phyloP scores from a whole-genome alignment of 78 protist species.

The Dictyostelium firmibasis region DNA sequence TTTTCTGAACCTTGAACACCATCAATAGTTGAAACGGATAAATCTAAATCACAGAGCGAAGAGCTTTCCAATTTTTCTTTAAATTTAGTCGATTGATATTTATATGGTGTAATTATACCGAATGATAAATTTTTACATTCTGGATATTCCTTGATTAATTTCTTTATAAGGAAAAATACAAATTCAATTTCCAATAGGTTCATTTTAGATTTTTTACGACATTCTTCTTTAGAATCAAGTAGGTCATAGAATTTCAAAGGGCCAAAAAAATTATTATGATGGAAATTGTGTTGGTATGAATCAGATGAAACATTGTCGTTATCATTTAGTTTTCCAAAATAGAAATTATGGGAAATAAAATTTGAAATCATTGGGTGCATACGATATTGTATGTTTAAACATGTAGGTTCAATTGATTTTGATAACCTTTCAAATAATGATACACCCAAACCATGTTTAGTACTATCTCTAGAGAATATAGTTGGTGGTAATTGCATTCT shows the following conservation, averaged over 20 bases:
- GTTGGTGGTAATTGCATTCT: constrained; percentile 90
- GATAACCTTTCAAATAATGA: constrained; percentile 72
- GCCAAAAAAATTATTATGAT: neutral
- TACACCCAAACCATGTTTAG: neutral
- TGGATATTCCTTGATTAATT: neutral
- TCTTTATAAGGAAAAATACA: neutral
- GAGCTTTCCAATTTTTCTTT: neutral
- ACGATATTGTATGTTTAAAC: constrained; percentile 86
- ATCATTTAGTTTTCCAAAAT: constrained; percentile 57
- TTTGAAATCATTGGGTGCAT: constrained; percentile 88
- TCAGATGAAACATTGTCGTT: neutral
- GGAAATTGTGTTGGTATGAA: neutral
- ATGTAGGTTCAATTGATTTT: neutral
- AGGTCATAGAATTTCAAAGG: constrained; percentile 24
- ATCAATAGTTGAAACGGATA: constrained; percentile 83
- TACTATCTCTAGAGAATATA: neutral
- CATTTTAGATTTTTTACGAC: neutral
- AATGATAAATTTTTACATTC: neutral
- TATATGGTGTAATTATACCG: constrained; percentile 11
- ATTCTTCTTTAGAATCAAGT: neutral
- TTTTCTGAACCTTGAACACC: constrained; percentile 91
- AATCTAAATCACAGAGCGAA: neutral
- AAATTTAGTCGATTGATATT: neutral
- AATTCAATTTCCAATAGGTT: neutral
- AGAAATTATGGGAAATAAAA: constrained; percentile 84